phyloP scores from a whole-genome alignment of 2,329 filamentous ascomycete genomes.

The Penicillium occitanis region DNA sequence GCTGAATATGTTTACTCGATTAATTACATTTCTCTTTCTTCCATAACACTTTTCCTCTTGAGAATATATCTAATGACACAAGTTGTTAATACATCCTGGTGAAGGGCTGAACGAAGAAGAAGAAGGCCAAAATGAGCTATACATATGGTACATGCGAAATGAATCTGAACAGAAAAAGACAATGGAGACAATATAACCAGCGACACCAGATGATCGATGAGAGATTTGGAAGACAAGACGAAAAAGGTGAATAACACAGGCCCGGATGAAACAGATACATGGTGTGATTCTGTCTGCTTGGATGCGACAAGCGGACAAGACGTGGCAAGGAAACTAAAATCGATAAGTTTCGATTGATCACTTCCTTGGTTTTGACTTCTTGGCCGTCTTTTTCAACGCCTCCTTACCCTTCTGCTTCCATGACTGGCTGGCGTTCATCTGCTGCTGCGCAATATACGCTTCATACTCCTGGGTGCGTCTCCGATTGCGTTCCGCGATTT shows the following conservation, averaged over 20 bases:
- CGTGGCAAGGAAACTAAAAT: background rate
- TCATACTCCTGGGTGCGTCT: background rate
- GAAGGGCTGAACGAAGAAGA: background rate
- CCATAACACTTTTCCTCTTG: background rate
- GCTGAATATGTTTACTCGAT: background rate
- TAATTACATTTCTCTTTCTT: background rate
- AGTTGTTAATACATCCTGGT: conserved; percentile 17
- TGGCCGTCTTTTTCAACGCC: background rate
- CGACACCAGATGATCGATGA: conserved; percentile 9
- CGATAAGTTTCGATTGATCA: background rate
- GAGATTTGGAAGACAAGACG: background rate
- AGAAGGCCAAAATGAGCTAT: background rate
- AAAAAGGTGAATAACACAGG: conserved; percentile 11
- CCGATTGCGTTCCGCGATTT: background rate
- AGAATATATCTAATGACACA: background rate
- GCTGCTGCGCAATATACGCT: background rate
- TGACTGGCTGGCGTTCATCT: background rate
- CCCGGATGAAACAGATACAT: conserved; percentile 11
- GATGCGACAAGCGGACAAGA: background rate
- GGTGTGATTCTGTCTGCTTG: conserved; percentile 1
- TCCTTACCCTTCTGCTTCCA: conserved; percentile 12
- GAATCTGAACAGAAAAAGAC: background rate
- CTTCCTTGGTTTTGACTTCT: conserved; percentile 5
- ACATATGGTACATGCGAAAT: conserved; percentile 14
- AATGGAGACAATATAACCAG: background rate